Evolutionary conservation across 225 moss, liverwort and hornwort species (phyloP).

Genomic region (Neckera pumila): DNA sequence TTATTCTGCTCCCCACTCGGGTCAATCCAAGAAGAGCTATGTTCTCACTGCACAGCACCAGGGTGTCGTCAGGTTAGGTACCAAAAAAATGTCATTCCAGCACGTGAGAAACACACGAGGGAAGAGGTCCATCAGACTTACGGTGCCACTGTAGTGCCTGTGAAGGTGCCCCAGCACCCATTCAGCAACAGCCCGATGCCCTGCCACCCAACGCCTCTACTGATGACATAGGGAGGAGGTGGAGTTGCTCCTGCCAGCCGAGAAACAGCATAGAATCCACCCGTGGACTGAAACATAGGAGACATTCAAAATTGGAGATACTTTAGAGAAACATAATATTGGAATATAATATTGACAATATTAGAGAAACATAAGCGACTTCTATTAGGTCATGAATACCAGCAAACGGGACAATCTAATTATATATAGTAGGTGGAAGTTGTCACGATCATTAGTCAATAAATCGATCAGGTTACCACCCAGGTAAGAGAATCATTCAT

Average conservation of each 20-base stretch:
- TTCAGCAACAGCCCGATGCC: conserved; percentile 60
- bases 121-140: neutral
- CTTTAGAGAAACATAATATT: neutral
- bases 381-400: neutral
- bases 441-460: neutral
- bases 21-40: conserved; percentile 73
- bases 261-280: conserved; percentile 74
- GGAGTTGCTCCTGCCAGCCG: conserved; percentile 88
- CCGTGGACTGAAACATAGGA: conserved; percentile 53
- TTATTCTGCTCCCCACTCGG: conserved; percentile 66
- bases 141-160: conserved; percentile 68
- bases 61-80: neutral
- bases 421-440: too few relatives aligned
- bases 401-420: neutral
- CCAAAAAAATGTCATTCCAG: too few relatives aligned
- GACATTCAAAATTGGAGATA: neutral
- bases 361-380: neutral
- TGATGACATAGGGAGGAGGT: conserved; percentile 84
- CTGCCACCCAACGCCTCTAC: conserved; percentile 88
- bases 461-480: neutral
- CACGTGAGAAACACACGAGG: neutral
- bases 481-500: neutral
- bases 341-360: too few relatives aligned
- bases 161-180: conserved; percentile 64
- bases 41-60: conserved; percentile 56